Base-by-base conservation (phyloP, 257 asterid species). In the Ilex asprella region DNA sequence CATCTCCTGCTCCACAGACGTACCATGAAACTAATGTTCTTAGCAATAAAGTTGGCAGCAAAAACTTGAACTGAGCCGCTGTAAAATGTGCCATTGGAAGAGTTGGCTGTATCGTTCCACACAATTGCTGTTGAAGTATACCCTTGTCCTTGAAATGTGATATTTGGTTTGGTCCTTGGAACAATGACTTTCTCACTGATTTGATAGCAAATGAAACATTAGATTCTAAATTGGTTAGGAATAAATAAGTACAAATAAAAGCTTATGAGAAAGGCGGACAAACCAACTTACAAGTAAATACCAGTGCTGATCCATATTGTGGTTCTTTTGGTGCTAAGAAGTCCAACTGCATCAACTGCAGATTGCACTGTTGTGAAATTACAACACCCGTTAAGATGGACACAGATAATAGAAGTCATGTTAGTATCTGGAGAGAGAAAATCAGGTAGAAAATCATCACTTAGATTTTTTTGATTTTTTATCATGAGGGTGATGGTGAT, bases 101-200 rank as follows among this genome's bases (percentile, higher is more conserved):
- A 86, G 70, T 79, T 83, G 64, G 95, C 95, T 30, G 91, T 92
- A 74, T 87, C 97, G 35, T 92, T 92, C 95, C 95, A 92, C 39
- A 78, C 78, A 10, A 92, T 89, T 57, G 96, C 96, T 0, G 99
- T 92, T 61, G 97, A 67, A 16, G 89, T 85, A 31, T 69, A 92
- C 16, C 97, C 97, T 78, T 92, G 99, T 63, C 99, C 96, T 82
- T 89, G 97, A 43, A 89, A 92, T 12, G 99, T 89, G 68, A 92
- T 75, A 44, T 92, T 92, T 0, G 89, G 76, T 77, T 92, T 92
- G 57, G 67, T 73, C 65, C 44, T 89, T 13, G 91, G 91, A 31
- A 89, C 67, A 2, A 58, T 82, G n/a, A 92, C 95, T 66, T 87
- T 89, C 76, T 89, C 99, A 69, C 99, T 92, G 73, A 16, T 71